Evolutionary conservation across 495 filamentous ascomycete species (phyloP).

Genomic region (Aspergillus ellipticus): DNA sequence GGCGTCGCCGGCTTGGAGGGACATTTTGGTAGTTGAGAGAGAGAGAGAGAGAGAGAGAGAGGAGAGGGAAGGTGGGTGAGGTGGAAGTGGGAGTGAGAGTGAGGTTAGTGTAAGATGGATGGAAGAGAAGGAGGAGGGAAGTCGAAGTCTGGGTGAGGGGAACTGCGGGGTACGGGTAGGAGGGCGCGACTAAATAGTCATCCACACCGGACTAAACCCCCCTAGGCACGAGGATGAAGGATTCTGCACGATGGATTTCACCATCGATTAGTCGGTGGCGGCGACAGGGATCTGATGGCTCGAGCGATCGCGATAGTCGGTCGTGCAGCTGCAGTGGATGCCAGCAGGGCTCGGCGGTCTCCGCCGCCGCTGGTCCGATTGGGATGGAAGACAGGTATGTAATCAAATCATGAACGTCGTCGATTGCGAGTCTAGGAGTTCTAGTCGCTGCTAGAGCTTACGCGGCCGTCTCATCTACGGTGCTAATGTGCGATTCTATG

Average conservation of each 20-base stretch:
- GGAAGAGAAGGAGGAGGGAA: background rate
- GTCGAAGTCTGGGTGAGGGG: background rate
- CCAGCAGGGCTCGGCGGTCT: background rate
- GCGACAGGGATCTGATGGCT: background rate
- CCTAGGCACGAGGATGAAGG: no score
- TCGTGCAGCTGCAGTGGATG: no score
- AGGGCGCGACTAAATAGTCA: background rate
- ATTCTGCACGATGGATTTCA: background rate
- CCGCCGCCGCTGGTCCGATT: background rate
- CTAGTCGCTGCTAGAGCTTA: background rate
- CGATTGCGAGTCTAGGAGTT: background rate
- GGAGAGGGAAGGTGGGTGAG: background rate
- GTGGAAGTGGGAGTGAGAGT: background rate
- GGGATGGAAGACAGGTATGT: background rate
- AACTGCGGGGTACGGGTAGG: background rate
- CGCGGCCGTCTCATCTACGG: background rate
- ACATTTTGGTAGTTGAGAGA: slow-evolving; percentile 9
- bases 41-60: background rate
- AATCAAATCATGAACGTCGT: background rate
- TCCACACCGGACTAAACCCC: background rate
- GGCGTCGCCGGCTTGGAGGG: slow-evolving; percentile 67
- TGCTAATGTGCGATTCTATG: no score
- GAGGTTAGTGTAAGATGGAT: no score
- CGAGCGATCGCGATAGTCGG: no score
- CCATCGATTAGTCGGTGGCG: background rate